A percentile compares a stretch with the other conserved stretches of the same genome.
Evolutionary conservation across 257 asterid species (phyloP).

Genomic region (Lycium barbarum): DNA sequence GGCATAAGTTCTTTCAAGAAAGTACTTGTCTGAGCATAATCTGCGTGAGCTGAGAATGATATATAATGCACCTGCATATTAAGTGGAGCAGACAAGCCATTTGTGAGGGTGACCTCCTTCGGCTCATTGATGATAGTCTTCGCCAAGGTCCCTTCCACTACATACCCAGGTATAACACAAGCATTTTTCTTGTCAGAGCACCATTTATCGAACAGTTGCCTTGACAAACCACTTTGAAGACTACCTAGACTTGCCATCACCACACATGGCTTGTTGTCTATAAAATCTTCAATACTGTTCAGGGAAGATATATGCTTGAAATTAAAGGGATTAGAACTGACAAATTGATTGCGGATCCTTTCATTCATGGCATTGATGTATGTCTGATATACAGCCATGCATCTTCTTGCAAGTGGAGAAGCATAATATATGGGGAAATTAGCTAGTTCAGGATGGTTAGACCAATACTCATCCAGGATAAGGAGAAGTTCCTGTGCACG

Average conservation of each 20-base stretch:
- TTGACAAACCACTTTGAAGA: slow-evolving; percentile 91
- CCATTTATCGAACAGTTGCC: slow-evolving; percentile 97
- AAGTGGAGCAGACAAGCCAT: slow-evolving; percentile 88
- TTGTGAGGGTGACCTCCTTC: slow-evolving; percentile 88
- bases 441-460: slow-evolving; percentile 86
- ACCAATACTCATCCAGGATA: slow-evolving; percentile 94
- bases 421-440: slow-evolving; percentile 91
- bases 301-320: slow-evolving; percentile 88
- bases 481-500: slow-evolving; percentile 98
- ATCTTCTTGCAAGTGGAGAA: slow-evolving; percentile 95
- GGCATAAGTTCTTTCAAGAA: slow-evolving; percentile 95
- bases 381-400: slow-evolving; percentile 96
- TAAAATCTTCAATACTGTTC: slow-evolving; percentile 80
- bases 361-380: slow-evolving; percentile 94
- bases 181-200: slow-evolving; percentile 88
- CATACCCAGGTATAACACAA: slow-evolving; percentile 89
- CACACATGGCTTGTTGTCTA: slow-evolving; percentile 87
- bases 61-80: slow-evolving; percentile 90
- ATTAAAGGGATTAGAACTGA: slow-evolving; percentile 80
- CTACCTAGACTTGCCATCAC: slow-evolving; percentile 98
- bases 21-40: slow-evolving; percentile 88
- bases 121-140: slow-evolving; percentile 90
- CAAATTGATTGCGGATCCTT: slow-evolving; percentile 78
- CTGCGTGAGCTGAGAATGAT: slow-evolving; percentile 98
- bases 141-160: slow-evolving; percentile 86